Percentiles rank a stretch among this genome's conserved stretches.
phyloP scores from a whole-genome alignment of 345 rosid genomes.

The Arabis alpina region DNA sequence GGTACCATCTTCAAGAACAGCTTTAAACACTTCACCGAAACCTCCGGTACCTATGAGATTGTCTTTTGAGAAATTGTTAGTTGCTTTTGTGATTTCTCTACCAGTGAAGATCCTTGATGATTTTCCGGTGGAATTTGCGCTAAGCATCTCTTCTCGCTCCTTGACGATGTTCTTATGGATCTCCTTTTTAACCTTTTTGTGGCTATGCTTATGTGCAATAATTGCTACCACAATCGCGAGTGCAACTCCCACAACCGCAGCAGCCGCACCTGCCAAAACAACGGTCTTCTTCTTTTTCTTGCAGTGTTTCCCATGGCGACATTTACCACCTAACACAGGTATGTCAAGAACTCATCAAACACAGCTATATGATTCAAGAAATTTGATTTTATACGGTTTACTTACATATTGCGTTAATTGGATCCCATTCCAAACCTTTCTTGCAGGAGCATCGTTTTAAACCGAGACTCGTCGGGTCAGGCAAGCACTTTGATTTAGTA shows the following conservation, averaged over 20 bases:
- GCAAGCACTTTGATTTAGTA: slow-evolving; percentile 50
- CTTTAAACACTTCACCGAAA: slow-evolving; percentile 69
- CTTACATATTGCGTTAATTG: slow-evolving; percentile 54
- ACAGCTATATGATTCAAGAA: neutral
- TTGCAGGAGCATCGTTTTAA: slow-evolving; percentile 56
- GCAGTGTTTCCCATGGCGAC: slow-evolving; percentile 55
- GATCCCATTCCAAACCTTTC: slow-evolving; percentile 61
- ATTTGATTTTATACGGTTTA: neutral
- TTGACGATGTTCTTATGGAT: slow-evolving; percentile 48
- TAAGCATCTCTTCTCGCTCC: slow-evolving; percentile 60
- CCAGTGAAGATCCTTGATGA: slow-evolving; percentile 56
- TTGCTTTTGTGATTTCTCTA: slow-evolving; percentile 57
- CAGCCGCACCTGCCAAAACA: slow-evolving; percentile 52
- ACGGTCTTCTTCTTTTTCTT: slow-evolving; percentile 47
- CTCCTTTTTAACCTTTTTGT: slow-evolving; percentile 36
- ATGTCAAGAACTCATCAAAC: slow-evolving; percentile 14
- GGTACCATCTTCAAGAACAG: slow-evolving; percentile 60
- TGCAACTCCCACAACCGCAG: slow-evolving; percentile 44
- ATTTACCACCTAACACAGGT: slow-evolving; percentile 51
- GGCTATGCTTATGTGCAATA: slow-evolving; percentile 39
- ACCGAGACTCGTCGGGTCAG: slow-evolving; percentile 37
- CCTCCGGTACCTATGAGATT: slow-evolving; percentile 65
- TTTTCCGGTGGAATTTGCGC: slow-evolving; percentile 51
- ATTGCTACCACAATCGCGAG: slow-evolving; percentile 34
- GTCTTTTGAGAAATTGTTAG: slow-evolving; percentile 59